Conservation (phyloP, 768 basidiomycete species). For the Leccinum subtestaceum region DNA sequence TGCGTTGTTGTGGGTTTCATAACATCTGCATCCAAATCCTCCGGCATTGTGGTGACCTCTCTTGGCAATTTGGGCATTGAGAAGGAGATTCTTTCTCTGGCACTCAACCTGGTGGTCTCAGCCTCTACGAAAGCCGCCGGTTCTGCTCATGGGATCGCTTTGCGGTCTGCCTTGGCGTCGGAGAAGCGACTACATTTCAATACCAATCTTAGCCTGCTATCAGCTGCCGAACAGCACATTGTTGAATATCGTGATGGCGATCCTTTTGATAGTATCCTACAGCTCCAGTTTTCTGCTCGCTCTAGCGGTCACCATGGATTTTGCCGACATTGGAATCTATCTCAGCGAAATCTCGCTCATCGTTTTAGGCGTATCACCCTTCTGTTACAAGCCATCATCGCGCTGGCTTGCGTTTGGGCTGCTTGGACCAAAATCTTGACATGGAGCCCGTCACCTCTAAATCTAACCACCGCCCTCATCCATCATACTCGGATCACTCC, state of each 20-base stretch:
- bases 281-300: conserved; percentile 19
- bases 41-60: conserved; percentile 23
- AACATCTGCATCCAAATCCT: conserved; percentile 22
- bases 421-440: conserved; percentile 24
- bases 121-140: conserved; percentile 31
- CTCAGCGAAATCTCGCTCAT: conserved; percentile 23
- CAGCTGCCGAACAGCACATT: conserved; percentile 26
- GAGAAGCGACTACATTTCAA: conserved; percentile 26
- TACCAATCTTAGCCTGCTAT: conserved; percentile 29
- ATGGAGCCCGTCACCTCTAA: conserved; percentile 34
- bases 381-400: conserved; percentile 25
- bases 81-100: conserved; percentile 21
- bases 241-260: conserved; percentile 22
- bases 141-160: conserved; percentile 24
- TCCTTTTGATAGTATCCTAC: conserved; percentile 31
- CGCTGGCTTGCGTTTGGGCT: conserved; percentile 19
- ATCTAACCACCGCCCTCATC: conserved; percentile 30
- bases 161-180: conserved; percentile 28
- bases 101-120: conserved; percentile 25
- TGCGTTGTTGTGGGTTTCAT: conserved; percentile 17
- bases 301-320: too few relatives aligned
- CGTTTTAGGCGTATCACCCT: conserved; percentile 24
- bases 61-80: conserved; percentile 1
- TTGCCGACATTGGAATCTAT: too few relatives aligned
- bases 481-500: conserved; percentile 24